These are phyloP conservation scores for Talaromyces ruber DNA, from an alignment of 495 filamentous ascomycete species.

Conservation along the genomic window DNA sequence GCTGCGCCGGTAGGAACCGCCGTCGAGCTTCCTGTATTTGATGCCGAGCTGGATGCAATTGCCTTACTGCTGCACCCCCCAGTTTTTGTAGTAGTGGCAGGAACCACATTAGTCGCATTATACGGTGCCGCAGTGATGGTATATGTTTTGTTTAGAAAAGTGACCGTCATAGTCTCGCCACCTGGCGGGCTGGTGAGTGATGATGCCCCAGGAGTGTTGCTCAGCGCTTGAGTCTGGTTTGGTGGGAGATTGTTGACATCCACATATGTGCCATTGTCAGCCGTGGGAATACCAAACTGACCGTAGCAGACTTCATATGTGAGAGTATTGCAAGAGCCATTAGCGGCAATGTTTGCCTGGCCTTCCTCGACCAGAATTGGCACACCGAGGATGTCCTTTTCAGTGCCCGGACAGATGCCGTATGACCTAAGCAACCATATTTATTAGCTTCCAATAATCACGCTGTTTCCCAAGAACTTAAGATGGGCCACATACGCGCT, in stretches of 20 bases:
- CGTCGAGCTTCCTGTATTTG: background rate
- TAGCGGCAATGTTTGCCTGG: background rate
- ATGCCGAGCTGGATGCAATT: background rate
- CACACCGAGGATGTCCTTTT: background rate
- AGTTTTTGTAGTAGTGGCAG: background rate
- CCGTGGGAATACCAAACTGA: constrained; percentile 1
- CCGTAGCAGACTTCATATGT: background rate
- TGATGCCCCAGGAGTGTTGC: background rate
- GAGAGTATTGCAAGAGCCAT: background rate
- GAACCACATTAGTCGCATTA: background rate
- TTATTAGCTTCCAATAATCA: background rate
- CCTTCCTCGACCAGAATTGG: background rate
- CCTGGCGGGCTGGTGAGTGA: constrained; percentile 5
- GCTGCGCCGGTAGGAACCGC: background rate
- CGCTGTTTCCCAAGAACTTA: background rate
- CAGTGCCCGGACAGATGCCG: background rate
- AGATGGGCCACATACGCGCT: background rate
- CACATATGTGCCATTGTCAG: constrained; percentile 6
- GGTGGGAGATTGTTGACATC: constrained; percentile 2
- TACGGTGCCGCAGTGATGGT: background rate
- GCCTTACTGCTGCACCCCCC: background rate
- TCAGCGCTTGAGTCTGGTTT: constrained; percentile 1
- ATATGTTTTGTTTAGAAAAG: background rate
- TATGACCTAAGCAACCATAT: background rate
- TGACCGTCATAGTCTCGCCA: constrained; percentile 3